Evolutionary conservation across 202 grass and related monocot species (phyloP).

Genomic region (Zizania palustris): DNA sequence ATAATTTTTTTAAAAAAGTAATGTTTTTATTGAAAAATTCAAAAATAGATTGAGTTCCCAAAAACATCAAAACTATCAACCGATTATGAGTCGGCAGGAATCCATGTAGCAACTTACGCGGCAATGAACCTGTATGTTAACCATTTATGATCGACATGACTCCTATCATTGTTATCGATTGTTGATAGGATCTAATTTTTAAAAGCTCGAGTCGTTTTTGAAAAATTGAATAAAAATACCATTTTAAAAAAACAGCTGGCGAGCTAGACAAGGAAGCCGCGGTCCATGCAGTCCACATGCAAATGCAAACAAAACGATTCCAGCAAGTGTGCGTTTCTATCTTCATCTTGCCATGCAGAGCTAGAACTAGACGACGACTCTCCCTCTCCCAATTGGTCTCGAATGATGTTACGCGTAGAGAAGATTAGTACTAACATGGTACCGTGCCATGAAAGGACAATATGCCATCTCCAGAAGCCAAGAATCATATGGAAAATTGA

Average conservation of each 20-base stretch:
- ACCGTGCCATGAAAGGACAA: constrained; percentile 14
- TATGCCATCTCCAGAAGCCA: background rate
- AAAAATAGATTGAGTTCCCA: no score
- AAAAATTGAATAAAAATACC: no score
- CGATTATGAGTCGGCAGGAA: no score
- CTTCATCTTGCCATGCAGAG: constrained; percentile 26
- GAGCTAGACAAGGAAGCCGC: background rate
- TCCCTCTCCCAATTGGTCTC: background rate
- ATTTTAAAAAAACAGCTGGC: background rate
- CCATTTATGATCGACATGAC: no score
- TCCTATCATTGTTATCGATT: no score
- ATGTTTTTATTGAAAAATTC: no score
- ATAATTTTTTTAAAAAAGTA: no score
- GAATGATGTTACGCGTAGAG: background rate
- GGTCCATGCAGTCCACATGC: constrained; percentile 39
- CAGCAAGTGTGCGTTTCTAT: constrained; percentile 33
- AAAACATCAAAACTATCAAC: no score
- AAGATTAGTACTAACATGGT: background rate
- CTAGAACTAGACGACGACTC: constrained; percentile 19
- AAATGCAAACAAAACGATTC: constrained; percentile 23
- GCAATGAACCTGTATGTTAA: no score
- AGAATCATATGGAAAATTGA: background rate
- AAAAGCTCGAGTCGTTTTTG: no score
- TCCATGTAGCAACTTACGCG: no score
- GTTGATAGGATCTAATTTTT: no score